These are phyloP conservation scores for Phytophthora palmivora DNA, from an alignment of 352 stramenopile genomes.

Conservation along the genomic window DNA sequence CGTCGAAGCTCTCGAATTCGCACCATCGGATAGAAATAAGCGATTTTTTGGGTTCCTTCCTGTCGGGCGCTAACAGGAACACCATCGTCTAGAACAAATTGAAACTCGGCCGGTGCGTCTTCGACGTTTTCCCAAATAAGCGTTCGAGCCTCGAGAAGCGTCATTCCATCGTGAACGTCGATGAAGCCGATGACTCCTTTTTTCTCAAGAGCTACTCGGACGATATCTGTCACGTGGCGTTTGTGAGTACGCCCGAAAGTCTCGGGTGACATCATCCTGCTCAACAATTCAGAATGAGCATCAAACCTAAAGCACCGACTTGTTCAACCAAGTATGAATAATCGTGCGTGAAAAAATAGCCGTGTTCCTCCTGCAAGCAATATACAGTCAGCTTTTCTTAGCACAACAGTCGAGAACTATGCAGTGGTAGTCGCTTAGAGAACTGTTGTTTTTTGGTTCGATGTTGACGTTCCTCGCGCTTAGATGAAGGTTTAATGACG, in stretches of 20 bases:
- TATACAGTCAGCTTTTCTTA: constrained; percentile 28
- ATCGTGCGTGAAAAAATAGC: constrained; percentile 40
- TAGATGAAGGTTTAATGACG: constrained; percentile 29
- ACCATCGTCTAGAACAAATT: constrained; percentile 77
- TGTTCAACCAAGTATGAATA: too few relatives aligned
- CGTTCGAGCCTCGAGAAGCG: constrained; percentile 57
- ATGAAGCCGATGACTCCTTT: constrained; percentile 80
- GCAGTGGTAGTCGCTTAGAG: constrained; percentile 26
- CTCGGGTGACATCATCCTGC: constrained; percentile 65
- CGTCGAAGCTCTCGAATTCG: constrained; percentile 62
- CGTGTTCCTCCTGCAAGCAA: constrained; percentile 19
- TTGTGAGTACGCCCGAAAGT: constrained; percentile 51
- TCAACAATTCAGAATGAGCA: constrained; percentile 9
- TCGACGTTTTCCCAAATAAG: constrained; percentile 79
- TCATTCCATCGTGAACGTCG: constrained; percentile 72
- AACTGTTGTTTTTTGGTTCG: constrained; percentile 32
- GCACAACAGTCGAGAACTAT: constrained; percentile 26
- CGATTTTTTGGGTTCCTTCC: constrained; percentile 64
- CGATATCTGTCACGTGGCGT: constrained; percentile 59
- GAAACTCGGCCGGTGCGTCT: constrained; percentile 65
- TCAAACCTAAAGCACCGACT: constrained; percentile 12
- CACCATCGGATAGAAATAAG: constrained; percentile 72
- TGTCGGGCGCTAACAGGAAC: constrained; percentile 65
- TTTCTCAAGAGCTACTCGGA: constrained; percentile 69
- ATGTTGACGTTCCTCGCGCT: constrained; percentile 40